Base-by-base conservation (phyloP, 306 rosid species). In the Lathyrus oleraceus region DNA sequence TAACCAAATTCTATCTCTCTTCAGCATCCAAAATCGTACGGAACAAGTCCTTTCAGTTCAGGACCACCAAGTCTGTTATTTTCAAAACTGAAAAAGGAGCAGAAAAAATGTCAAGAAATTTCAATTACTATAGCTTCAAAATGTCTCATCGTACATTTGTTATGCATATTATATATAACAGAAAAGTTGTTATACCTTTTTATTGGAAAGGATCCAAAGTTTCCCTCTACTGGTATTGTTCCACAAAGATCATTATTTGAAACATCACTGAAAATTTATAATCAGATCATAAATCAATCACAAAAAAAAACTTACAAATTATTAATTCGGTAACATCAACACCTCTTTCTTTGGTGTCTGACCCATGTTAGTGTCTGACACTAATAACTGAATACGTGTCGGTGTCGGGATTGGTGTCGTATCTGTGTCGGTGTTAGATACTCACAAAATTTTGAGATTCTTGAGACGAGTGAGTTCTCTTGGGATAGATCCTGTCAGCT, bases 171-270 rank as follows among this genome's bases (percentile, higher is more conserved):
- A 27, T 27, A 27, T 30, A 30, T 7, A 16, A 16, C 19, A 9
- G 56, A 5, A 49, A 49, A 2, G 23, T 49, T 32, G 47, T 16
- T 21, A 59, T 80, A 87, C 99, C 99, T 87, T 82, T 84, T 88
- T 81, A 82, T 67, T 27, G 96, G 83, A 74, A 95, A 91, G 70
- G 92, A 78, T n/a, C 87, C 63, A 21, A 91, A 95, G 58, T 95
- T 95, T 10, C 99, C 99, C 78, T 95, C 92, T 30, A 89, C 87
- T 10, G 99, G 99, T 70, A 91, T 83, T 69, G 96, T 95, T 81
- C 99, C 99, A 25, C 99, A 95, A 14, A 95, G 91, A 52, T 84
- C 80, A 68, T 95, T 95, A 71, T 82, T 91, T 5, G 99, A 95
- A 58, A 89, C 95, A 74, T 95, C 99, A 72, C 99, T 95, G 89